These are phyloP conservation scores for Coemansia guatemalensis DNA, from an alignment of 192 early-diverging fungal species.

Conservation along the genomic window DNA sequence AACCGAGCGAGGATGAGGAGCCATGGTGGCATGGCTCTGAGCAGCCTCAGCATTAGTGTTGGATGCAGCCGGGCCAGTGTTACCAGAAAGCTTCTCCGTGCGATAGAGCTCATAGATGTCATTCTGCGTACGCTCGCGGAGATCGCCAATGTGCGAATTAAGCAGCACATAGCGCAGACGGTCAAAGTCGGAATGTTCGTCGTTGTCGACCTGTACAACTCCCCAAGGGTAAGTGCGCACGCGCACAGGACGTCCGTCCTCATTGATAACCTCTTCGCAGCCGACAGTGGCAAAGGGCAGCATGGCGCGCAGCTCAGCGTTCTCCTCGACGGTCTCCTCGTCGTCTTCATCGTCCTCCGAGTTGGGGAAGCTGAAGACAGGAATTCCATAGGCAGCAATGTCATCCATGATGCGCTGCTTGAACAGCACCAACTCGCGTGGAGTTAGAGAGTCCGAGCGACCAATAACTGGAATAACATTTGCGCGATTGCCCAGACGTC, in stretches of 20 bases:
- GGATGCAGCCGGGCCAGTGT: constrained; percentile 6
- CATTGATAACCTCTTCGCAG: constrained; percentile 82
- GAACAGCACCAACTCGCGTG: constrained; percentile 79
- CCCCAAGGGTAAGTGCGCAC: constrained; percentile 97
- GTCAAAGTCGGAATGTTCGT: constrained; percentile 96
- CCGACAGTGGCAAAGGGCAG: constrained; percentile 97
- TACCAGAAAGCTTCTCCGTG: constrained; percentile 77
- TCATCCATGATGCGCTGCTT: constrained; percentile 98
- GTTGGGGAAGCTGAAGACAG: constrained; percentile 97
- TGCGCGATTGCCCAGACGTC: constrained; percentile 82
- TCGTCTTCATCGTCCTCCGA: constrained; percentile 97
- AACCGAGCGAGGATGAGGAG: constrained; percentile 12
- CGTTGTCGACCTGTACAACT: constrained; percentile 94
- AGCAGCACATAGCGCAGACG: constrained; percentile 88
- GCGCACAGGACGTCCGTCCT: constrained; percentile 86
- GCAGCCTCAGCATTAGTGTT: neutral
- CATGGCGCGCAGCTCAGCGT: constrained; percentile 85
- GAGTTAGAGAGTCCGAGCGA: constrained; percentile 89
- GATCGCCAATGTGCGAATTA: constrained; percentile 95
- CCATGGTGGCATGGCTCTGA: constrained; percentile 1
- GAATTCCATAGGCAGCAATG: constrained; percentile 92
- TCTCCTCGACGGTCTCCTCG: constrained; percentile 98
- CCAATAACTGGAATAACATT: constrained; percentile 98
- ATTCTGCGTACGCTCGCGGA: constrained; percentile 96
- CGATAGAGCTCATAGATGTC: constrained; percentile 96